Evolutionary conservation across 768 basidiomycete species (phyloP).

Genomic region (Terana coerulea): DNA sequence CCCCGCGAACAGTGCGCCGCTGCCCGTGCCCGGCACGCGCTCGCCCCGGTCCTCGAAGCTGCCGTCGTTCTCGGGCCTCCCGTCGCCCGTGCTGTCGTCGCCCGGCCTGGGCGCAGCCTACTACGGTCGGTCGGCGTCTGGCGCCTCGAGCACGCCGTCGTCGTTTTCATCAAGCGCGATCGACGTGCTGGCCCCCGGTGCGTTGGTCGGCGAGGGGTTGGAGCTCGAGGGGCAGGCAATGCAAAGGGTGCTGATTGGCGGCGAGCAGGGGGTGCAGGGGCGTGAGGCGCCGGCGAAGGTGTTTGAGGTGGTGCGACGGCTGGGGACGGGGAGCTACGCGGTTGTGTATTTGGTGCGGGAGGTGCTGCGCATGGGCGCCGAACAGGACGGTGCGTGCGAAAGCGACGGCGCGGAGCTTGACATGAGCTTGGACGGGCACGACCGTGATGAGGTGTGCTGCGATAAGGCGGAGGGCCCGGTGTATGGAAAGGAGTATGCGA

Average conservation of each 20-base stretch:
- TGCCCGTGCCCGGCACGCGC: slow-evolving; percentile 14
- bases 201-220: slow-evolving; percentile 67
- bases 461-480: slow-evolving; percentile 14
- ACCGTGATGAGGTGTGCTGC: slow-evolving; percentile 27
- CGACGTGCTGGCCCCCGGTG: slow-evolving; percentile 70
- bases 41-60: slow-evolving; percentile 5
- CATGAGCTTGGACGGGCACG: slow-evolving; percentile 27
- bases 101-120: not conserved
- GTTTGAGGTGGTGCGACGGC: slow-evolving; percentile 81
- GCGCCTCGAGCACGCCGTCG: slow-evolving; percentile 14
- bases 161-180: slow-evolving; percentile 40
- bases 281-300: slow-evolving; percentile 46
- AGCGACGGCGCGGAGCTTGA: slow-evolving; percentile 32
- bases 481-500: slow-evolving; percentile 85
- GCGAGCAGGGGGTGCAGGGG: slow-evolving; percentile 26
- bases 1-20: slow-evolving; percentile 11
- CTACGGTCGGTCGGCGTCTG: not conserved
- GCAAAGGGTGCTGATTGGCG: slow-evolving; percentile 47
- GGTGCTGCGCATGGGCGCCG: slow-evolving; percentile 40
- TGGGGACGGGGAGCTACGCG: slow-evolving; percentile 90
- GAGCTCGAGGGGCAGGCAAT: slow-evolving; percentile 64
- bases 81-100: not conserved
- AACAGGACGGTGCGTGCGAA: slow-evolving; percentile 46
- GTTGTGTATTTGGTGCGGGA: slow-evolving; percentile 91
- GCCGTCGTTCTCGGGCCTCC: not conserved